Evolutionary conservation across 257 asterid species (phyloP), one percentile per base, ranked within the genome.

Genomic region (Salvia splendens): DNA sequence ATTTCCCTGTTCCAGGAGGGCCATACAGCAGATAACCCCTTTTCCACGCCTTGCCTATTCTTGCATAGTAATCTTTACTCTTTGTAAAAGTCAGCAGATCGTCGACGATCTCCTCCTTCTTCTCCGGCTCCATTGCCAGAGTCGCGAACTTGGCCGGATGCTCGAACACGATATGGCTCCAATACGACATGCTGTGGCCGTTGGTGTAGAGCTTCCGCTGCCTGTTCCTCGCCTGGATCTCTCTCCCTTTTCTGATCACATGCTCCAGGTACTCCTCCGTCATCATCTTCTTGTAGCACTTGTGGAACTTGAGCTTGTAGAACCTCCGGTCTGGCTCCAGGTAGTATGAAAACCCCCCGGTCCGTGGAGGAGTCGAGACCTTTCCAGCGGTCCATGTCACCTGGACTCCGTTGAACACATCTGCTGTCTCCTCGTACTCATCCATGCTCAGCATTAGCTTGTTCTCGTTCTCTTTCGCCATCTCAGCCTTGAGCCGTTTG

Each of bases 381-480:
- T 63, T 81, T 0, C 82, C 81, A 0, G 79, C 75, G 46, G 67
- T 15, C 83, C 92, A 86, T 61, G 6, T 11, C 24, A 83, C 76
- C 30, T 61, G 61, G 42, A 69, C 75, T 28, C 85, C 89, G 0
- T 56, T 15, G 57, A 75, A 86, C 67, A 66, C 79, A 6, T 78
- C 86, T 0, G 54, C 65, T 0, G 73, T 73, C 15, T 46, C 74
- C 78, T 84, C 81, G 17, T 82, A 4, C 32, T 81, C 86, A 47
- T 86, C 84, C 85, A 82, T 80, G 81, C 78, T 83, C 46, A 86
- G 56, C 53, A 82, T 64, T 2, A 84, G 72, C 78, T 78, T 78
- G 45, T 65, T 67, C 9, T 57, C 74, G 2, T 24, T 24, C 2
- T 78, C 81, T 35, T 9, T 57, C 2, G 68, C 20, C 74, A 53